Percentiles rank a stretch among this genome's conserved stretches.
Conservation (phyloP, 1,139 yeast genomes). For the Barnettozyma hawaiiensis region DNA sequence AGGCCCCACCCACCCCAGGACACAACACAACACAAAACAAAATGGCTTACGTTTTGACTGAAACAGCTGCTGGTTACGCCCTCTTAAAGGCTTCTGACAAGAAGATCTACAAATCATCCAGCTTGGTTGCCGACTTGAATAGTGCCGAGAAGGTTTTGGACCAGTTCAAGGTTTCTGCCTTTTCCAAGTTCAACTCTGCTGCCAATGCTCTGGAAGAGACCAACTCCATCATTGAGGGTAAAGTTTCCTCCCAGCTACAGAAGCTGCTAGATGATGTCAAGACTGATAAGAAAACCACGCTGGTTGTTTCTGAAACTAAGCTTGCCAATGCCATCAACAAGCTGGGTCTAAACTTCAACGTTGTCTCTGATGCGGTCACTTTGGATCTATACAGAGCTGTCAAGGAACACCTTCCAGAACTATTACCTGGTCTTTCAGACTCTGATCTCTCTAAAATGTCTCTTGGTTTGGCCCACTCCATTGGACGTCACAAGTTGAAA, state of each 20-base stretch:
- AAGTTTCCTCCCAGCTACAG: conserved; percentile 80
- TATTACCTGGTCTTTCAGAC: conserved; percentile 89
- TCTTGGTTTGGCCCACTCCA: conserved; percentile 93
- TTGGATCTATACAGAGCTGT: conserved; percentile 93
- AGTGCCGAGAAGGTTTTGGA: conserved; percentile 74
- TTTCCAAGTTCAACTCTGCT: conserved; percentile 90
- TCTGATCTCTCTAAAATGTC: conserved; percentile 89
- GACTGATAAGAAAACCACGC: conserved; percentile 82
- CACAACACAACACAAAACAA: conserved; percentile 10
- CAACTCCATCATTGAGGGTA: conserved; percentile 86
- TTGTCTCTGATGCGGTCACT: conserved; percentile 92
- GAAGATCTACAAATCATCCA: conserved; percentile 83
- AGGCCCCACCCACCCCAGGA: not conserved
- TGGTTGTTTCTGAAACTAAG: conserved; percentile 92
- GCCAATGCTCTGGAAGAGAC: conserved; percentile 96
- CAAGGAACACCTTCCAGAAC: conserved; percentile 87
- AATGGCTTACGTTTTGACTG: conserved; percentile 94
- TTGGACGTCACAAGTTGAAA: conserved; percentile 96
- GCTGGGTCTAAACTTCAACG: conserved; percentile 79
- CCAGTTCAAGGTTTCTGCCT: conserved; percentile 86
- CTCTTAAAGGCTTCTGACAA: conserved; percentile 95
- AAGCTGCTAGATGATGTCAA: conserved; percentile 73
- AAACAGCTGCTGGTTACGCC: conserved; percentile 98
- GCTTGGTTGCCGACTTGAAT: conserved; percentile 71
- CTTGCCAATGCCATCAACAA: conserved; percentile 95